These are phyloP conservation scores for Verticillium nonalfalfae DNA, from an alignment of 2,329 filamentous ascomycete species.

Conservation along the genomic window DNA sequence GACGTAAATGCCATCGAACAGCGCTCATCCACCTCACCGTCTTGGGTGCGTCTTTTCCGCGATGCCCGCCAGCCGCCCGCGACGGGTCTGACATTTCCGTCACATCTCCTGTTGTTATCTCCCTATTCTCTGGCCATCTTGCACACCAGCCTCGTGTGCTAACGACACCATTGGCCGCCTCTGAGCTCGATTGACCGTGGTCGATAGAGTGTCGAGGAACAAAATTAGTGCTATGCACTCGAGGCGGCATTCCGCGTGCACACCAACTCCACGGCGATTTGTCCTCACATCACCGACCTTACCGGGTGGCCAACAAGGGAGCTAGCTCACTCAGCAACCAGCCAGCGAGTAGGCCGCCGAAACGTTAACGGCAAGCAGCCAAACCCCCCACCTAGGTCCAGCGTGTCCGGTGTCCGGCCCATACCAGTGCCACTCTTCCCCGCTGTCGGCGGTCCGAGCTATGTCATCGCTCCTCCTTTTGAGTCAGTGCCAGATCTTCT, in stretches of 20 bases:
- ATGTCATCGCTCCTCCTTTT: not conserved
- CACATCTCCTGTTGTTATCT: not conserved
- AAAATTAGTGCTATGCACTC: not conserved
- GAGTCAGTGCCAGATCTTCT: not conserved
- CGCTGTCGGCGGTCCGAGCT: not conserved
- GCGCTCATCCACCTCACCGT: not conserved
- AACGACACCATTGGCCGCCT: not conserved
- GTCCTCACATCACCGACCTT: not conserved
- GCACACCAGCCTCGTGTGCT: not conserved
- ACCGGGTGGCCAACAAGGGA: not conserved
- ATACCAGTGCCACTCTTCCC: not conserved
- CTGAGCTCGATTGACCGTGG: not conserved
- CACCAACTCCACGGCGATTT: not conserved
- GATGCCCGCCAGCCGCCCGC: not conserved
- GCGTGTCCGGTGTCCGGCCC: not conserved
- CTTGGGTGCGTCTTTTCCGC: not conserved
- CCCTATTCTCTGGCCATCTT: not conserved
- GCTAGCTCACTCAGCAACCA: not conserved
- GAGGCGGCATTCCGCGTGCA: not conserved
- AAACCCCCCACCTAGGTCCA: not conserved
- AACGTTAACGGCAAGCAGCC: not conserved
- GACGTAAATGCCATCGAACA: not conserved
- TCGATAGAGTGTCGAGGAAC: not conserved
- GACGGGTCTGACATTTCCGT: not conserved
- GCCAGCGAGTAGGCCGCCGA: not conserved